Percentiles rank a stretch among this genome's conserved stretches.
Evolutionary conservation across 2,329 filamentous ascomycete species (phyloP).

Genomic region (Botryotinia narcissicola): DNA sequence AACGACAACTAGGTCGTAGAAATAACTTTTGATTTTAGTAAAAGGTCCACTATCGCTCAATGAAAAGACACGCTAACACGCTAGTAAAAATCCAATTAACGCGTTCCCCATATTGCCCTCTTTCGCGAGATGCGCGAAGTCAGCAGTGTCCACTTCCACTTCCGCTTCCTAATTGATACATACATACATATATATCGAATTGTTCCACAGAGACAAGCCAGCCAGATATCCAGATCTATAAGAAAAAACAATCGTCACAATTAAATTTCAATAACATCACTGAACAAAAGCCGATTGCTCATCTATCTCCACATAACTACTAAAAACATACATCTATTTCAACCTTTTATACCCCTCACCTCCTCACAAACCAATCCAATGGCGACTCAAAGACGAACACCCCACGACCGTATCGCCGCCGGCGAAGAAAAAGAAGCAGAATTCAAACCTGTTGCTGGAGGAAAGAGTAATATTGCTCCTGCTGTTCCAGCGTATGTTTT

Average conservation of each 20-base stretch:
- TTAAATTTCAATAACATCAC: neutral
- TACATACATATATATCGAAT: neutral
- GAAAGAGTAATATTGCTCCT: constrained; percentile 72
- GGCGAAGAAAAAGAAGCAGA: constrained; percentile 60
- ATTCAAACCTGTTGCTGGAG: constrained; percentile 42
- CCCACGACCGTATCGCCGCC: constrained; percentile 27
- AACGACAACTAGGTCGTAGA: neutral
- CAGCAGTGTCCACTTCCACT: constrained; percentile 6
- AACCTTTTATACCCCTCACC: neutral
- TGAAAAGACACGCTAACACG: constrained; percentile 2
- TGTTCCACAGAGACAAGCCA: neutral
- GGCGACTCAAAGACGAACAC: constrained; percentile 67
- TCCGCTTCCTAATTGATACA: neutral
- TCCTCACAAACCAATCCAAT: constrained; percentile 46
- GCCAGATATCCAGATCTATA: neutral
- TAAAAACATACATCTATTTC: constrained; percentile 1
- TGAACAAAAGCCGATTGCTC: neutral
- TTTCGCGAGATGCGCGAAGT: constrained; percentile 22
- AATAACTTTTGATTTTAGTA: constrained; percentile 1
- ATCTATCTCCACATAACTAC: neutral
- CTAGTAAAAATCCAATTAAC: constrained; percentile 14
- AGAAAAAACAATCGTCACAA: neutral
- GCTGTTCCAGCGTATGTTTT: constrained; percentile 69
- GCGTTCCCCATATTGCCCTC: constrained; percentile 8
- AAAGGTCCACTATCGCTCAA: neutral